Evolutionary conservation across 306 rosid genomes (phyloP).

Genomic region (Trichosanthes cucumerina): DNA sequence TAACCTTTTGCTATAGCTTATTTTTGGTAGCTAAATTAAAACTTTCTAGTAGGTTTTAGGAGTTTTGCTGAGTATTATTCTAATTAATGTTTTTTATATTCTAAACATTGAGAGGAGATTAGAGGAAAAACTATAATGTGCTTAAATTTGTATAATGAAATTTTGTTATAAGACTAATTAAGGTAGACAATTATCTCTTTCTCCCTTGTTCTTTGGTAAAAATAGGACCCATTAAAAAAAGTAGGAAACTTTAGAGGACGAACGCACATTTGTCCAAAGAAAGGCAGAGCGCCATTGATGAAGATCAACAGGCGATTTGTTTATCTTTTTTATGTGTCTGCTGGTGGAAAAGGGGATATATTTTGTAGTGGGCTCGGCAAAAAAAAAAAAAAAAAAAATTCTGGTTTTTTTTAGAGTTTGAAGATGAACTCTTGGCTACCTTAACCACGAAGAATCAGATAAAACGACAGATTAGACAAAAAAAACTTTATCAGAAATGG

Average conservation of each 20-base stretch:
- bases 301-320: not conserved
- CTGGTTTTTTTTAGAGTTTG: not conserved
- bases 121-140: not conserved
- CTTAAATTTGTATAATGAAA: not conserved
- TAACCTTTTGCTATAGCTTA: not conserved
- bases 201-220: not conserved
- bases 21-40: not conserved
- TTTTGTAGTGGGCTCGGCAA: constrained; percentile 4
- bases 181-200: not conserved
- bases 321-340: not conserved
- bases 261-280: not conserved
- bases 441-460: constrained; percentile 10
- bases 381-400: not conserved
- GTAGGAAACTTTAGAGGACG: not conserved
- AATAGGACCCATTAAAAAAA: not conserved
- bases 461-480: constrained; percentile 8
- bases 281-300: not conserved
- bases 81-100: not conserved
- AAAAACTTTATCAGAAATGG: not conserved
- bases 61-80: not conserved
- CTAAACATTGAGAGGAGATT: not conserved
- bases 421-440: constrained; percentile 9
- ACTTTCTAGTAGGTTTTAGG: not conserved
- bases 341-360: not conserved
- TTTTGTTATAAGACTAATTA: not conserved